phyloP scores from a whole-genome alignment of 352 stramenopile genomes.

The Phytophthora pseudosyringae region DNA sequence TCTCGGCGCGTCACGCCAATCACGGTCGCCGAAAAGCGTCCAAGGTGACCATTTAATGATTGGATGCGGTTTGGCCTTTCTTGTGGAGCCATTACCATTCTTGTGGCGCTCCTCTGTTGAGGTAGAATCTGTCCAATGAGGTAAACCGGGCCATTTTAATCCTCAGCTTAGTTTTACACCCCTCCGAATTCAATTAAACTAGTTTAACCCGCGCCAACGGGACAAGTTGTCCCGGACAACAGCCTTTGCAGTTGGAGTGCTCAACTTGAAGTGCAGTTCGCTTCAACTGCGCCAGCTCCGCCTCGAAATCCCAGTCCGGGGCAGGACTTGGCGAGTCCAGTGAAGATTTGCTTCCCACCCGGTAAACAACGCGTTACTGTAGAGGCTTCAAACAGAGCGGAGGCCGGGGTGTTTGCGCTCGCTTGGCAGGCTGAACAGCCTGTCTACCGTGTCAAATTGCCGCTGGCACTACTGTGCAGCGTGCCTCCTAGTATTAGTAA shows the following conservation, averaged over 20 bases:
- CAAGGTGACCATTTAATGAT: neutral
- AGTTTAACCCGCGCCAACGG: neutral
- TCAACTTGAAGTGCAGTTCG: constrained; percentile 15
- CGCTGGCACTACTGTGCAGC: no score
- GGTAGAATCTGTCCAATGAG: neutral
- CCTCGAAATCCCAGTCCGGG: constrained; percentile 4
- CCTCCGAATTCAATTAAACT: neutral
- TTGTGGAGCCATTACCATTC: neutral
- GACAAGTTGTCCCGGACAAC: no score
- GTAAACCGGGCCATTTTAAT: neutral
- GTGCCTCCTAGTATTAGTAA: no score
- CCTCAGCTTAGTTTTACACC: neutral
- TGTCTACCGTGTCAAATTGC: no score
- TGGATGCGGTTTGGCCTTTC: constrained; percentile 5
- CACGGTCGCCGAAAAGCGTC: neutral
- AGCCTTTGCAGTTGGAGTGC: neutral
- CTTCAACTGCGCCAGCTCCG: constrained; percentile 14
- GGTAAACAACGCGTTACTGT: no score
- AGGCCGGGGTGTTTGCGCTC: no score
- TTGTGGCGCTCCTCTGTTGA: constrained; percentile 7
- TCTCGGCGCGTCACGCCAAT: constrained; percentile 14
- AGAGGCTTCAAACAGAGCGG: no score
- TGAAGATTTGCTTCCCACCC: constrained; percentile 21
- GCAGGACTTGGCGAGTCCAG: neutral
- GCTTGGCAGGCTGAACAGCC: no score